phyloP scores from a whole-genome alignment of 306 rosid genomes.

The Acacia melanoxylon region DNA sequence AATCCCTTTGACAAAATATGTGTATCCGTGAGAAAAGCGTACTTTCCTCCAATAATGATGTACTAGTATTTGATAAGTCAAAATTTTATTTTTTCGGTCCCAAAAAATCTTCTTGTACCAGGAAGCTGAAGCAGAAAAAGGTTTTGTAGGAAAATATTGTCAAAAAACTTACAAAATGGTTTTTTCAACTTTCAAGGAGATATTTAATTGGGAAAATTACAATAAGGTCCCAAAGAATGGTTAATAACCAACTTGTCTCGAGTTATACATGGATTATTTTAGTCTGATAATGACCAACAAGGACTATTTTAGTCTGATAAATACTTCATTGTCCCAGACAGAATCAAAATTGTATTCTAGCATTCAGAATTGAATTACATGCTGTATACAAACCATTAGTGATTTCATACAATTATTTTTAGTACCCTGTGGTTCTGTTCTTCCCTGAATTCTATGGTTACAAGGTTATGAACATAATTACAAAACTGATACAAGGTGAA shows the following conservation, averaged over 20 bases:
- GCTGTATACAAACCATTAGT: slow-evolving; percentile 24
- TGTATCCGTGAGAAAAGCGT: neutral
- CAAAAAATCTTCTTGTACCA: neutral
- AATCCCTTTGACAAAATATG: neutral
- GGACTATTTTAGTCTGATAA: no score
- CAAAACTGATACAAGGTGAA: neutral
- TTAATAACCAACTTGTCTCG: neutral
- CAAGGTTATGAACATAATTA: neutral
- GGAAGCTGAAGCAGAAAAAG: neutral
- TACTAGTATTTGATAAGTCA: neutral
- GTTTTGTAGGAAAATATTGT: neutral
- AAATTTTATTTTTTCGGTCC: neutral
- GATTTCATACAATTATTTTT: slow-evolving; percentile 28
- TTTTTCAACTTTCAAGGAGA: no score
- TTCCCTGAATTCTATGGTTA: neutral
- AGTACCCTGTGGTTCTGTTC: neutral
- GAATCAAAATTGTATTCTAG: slow-evolving; percentile 15
- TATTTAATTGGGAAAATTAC: no score
- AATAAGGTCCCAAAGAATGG: no score
- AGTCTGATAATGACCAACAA: no score
- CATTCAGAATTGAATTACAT: neutral
- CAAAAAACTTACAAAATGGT: neutral
- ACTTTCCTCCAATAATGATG: neutral
- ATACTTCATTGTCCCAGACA: neutral
- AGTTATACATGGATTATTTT: neutral